phyloP scores from a whole-genome alignment of 768 basidiomycete species.

The Gloeopeniophorella convolvens region DNA sequence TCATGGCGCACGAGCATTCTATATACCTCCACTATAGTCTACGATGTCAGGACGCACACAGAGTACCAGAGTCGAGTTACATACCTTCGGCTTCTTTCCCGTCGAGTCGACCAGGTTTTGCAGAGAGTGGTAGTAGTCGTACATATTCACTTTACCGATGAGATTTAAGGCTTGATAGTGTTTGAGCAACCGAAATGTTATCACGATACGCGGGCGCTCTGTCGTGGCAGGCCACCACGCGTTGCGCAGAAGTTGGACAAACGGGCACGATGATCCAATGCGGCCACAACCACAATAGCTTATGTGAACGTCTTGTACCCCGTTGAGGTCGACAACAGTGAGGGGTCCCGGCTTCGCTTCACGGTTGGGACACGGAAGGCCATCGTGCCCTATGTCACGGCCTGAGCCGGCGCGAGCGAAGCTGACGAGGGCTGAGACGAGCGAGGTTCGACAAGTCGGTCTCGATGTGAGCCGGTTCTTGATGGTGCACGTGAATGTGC shows the following conservation, averaged over 20 bases:
- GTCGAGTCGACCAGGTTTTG: not conserved
- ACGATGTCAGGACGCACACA: not conserved
- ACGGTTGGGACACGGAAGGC: too few species aligned
- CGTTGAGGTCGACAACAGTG: not conserved
- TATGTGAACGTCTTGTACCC: not conserved
- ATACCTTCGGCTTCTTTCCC: not conserved
- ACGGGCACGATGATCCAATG: not conserved
- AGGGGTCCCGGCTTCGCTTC: not conserved
- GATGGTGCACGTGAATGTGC: too few species aligned
- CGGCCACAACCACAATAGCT: not conserved
- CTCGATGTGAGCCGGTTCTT: too few species aligned
- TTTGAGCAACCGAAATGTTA: not conserved
- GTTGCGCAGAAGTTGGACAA: conserved; percentile 6
- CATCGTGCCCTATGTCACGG: too few species aligned
- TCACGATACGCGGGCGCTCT: not conserved
- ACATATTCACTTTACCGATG: conserved; percentile 1
- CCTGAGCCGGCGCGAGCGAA: too few species aligned
- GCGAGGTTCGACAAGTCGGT: too few species aligned
- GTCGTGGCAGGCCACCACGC: conserved; percentile 6
- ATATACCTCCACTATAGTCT: not conserved
- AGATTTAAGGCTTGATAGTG: conserved; percentile 4
- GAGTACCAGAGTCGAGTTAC: too few species aligned
- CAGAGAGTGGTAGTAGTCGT: conserved; percentile 8
- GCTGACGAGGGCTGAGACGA: too few species aligned
- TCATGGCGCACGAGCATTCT: not conserved